Evolutionary conservation across 257 asterid species (phyloP).

Genomic region (Craterostigma plantagineum): DNA sequence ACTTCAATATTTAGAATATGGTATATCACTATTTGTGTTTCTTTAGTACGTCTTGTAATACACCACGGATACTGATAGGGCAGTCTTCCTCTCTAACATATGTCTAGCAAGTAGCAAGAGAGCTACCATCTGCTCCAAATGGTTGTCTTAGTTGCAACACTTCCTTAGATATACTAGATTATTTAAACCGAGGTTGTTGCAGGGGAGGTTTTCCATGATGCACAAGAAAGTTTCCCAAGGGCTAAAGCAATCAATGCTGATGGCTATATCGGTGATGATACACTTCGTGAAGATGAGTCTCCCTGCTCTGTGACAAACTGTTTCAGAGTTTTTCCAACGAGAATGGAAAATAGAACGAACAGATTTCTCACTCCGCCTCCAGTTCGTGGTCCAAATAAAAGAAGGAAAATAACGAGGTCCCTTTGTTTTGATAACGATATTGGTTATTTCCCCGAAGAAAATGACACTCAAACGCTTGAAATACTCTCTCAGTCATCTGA

Average conservation of each 20-base stretch:
- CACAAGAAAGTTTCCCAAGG: conserved; percentile 33
- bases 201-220: conserved; percentile 75
- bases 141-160: too few species aligned
- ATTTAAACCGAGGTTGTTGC: conserved; percentile 15
- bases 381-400: conserved; percentile 37
- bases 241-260: conserved; percentile 12
- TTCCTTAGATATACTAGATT: neutral
- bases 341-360: conserved; percentile 12
- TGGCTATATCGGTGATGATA: conserved; percentile 1
- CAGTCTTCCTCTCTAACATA: too few species aligned
- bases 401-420: conserved; percentile 50
- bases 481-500: conserved; percentile 19
- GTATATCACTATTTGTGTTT: too few species aligned
- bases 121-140: too few species aligned
- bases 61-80: too few species aligned
- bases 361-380: conserved; percentile 48
- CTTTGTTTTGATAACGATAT: conserved; percentile 15
- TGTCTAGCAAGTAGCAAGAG: too few species aligned
- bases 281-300: conserved; percentile 19
- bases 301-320: conserved; percentile 30
- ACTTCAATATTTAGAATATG: too few species aligned
- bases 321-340: conserved; percentile 27
- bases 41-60: too few species aligned
- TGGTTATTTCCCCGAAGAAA: conserved; percentile 23
- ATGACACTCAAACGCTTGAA: conserved; percentile 16